phyloP scores from a whole-genome alignment of 1,284 basidiomycete species.

The Cerrena zonata region DNA sequence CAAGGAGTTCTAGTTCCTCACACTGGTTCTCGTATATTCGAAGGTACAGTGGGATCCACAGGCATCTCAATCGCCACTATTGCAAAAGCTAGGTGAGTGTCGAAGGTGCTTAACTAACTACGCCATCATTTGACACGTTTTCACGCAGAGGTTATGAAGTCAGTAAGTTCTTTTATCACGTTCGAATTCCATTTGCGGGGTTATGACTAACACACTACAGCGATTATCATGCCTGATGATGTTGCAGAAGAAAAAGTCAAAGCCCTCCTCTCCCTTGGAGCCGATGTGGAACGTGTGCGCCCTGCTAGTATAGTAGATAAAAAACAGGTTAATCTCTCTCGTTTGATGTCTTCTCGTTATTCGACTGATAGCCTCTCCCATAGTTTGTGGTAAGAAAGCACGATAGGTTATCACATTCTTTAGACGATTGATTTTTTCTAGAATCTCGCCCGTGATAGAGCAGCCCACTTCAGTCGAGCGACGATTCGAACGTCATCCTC shows the following conservation, averaged over 20 bases:
- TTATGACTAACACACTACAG: slow-evolving; percentile 31
- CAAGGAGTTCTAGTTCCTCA: slow-evolving; percentile 79
- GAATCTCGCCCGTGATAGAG: slow-evolving; percentile 79
- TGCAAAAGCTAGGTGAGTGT: slow-evolving; percentile 72
- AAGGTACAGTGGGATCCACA: slow-evolving; percentile 95
- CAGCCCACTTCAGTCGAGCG: slow-evolving; percentile 59
- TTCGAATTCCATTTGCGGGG: neutral
- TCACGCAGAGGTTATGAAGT: slow-evolving; percentile 64
- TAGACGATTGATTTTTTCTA: slow-evolving; percentile 26
- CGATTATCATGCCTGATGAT: slow-evolving; percentile 91
- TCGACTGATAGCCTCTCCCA: no score
- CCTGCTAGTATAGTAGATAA: slow-evolving; percentile 91
- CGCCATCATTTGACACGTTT: neutral
- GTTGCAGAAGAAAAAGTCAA: slow-evolving; percentile 89
- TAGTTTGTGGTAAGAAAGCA: slow-evolving; percentile 23
- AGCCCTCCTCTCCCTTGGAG: slow-evolving; percentile 79
- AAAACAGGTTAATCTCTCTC: slow-evolving; percentile 66
- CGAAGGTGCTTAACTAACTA: neutral
- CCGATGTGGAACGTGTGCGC: slow-evolving; percentile 78
- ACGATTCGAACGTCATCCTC: slow-evolving; percentile 23
- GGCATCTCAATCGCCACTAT: slow-evolving; percentile 95
- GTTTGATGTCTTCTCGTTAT: no score
- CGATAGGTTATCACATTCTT: neutral
- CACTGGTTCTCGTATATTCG: slow-evolving; percentile 90
- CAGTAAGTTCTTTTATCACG: slow-evolving; percentile 41